phyloP scores from a whole-genome alignment of 768 basidiomycete species.

The Cystofilobasidium bisporidii region DNA sequence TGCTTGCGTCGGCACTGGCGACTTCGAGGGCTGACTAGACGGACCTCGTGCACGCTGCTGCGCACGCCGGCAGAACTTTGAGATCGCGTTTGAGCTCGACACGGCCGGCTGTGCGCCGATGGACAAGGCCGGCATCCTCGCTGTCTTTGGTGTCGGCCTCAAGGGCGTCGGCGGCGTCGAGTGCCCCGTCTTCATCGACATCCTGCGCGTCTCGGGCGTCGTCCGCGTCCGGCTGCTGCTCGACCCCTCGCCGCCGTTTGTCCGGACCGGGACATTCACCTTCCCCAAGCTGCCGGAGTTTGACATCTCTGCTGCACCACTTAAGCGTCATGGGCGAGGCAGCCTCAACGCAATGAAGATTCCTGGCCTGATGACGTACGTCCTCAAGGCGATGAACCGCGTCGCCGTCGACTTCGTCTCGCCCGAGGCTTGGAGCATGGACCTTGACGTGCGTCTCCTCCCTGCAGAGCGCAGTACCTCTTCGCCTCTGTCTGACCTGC shows the following conservation, averaged over 20 bases:
- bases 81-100: constrained; percentile 37
- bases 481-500: too few species aligned
- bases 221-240: constrained; percentile 38
- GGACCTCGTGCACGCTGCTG: constrained; percentile 29
- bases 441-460: constrained; percentile 34
- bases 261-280: constrained; percentile 37
- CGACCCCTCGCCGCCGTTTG: constrained; percentile 40
- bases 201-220: constrained; percentile 37
- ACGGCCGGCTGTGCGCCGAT: constrained; percentile 26
- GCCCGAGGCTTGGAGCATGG: constrained; percentile 38
- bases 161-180: constrained; percentile 38
- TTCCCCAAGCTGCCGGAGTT: constrained; percentile 38
- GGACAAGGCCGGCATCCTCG: constrained; percentile 16
- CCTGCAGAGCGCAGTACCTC: too few species aligned
- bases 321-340: constrained; percentile 31
- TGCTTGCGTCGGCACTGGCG: not conserved
- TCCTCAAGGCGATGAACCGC: constrained; percentile 32
- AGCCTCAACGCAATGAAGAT: constrained; percentile 39
- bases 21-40: not conserved
- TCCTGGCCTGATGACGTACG: constrained; percentile 37
- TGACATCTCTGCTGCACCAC: constrained; percentile 39
- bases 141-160: constrained; percentile 38
- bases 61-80: constrained; percentile 35
- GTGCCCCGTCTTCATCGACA: constrained; percentile 38
- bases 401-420: constrained; percentile 39